Evolutionary conservation across 495 filamentous ascomycete genomes (phyloP), one percentile per base, ranked within the genome.

Genomic region (Aspergillus ostianus): DNA sequence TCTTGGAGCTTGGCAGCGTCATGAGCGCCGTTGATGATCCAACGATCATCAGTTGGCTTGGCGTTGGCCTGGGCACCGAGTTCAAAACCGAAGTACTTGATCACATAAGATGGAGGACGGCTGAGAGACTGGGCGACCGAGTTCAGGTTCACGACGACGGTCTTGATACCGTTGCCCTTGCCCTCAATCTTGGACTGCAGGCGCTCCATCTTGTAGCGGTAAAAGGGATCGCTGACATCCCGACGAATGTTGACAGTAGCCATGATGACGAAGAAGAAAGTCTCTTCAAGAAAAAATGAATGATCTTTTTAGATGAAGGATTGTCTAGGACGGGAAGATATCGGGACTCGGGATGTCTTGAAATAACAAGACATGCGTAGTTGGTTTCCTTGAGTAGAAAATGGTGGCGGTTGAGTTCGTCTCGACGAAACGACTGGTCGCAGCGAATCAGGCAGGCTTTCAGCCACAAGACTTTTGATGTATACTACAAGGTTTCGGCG

Each of bases 51-150:
- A 36, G 90, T 84, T 55, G 94, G 94, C 75, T 97, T 94, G 61
- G 88, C 93, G 75, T 97, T 98, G 79, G 95, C 97, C 79, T 98
- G 94, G 57, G 94, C 94, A 69, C 94, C 94, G 19, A 98, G 86
- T 77, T 98, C 94, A 70, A 98, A 98, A 60, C 95, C 94, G 71
- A 98, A 98, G 83, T 97, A 98, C 80, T 98, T 98, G 87, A 98
- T 97, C 68, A 98, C 85, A 70, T 97, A 96, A 64, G 90, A 82
- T 58, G 93, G 90, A 62, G 93, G 92, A 70, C 94, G 94, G 67
- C 90, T 91, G 64, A 98, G 85, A 51, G 93, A 96, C 67, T 89
- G 81, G 66, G 94, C 91, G 67, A 98, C 92, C 75, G 92, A 95
- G 85, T 89, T 91, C 67, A 98, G 75, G 77, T 98, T 98, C 85